phyloP scores from a whole-genome alignment of 2,329 filamentous ascomycete species.

The Cadophora sp. region DNA sequence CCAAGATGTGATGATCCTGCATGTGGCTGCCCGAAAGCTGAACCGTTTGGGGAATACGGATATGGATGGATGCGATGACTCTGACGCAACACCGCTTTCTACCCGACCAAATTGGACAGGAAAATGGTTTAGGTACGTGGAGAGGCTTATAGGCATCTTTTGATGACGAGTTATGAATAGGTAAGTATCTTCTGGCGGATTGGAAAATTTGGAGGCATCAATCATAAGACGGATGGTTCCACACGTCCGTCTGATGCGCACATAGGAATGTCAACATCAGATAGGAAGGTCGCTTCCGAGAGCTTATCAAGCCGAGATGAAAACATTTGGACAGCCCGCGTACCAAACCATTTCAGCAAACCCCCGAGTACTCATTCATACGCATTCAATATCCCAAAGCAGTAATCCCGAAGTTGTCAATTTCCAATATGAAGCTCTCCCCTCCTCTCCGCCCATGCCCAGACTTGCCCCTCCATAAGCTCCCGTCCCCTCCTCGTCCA shows the following conservation, averaged over 20 bases:
- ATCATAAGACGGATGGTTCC: neutral
- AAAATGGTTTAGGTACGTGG: too few relatives aligned
- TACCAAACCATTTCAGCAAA: neutral
- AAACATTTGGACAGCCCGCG: too few relatives aligned
- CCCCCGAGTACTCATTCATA: neutral
- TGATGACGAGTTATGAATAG: neutral
- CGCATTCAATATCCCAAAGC: neutral
- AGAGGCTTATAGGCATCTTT: too few relatives aligned
- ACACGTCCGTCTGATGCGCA: neutral
- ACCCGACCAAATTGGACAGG: too few relatives aligned
- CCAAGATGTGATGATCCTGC: neutral
- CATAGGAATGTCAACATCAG: neutral
- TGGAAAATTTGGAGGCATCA: neutral
- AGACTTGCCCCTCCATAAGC: neutral
- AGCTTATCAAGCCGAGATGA: neutral
- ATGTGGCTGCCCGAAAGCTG: neutral
- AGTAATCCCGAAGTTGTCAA: conserved; percentile 2
- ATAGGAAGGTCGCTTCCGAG: neutral
- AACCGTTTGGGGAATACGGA: conserved; percentile 3
- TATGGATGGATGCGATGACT: neutral
- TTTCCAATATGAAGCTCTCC: neutral
- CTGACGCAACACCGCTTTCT: neutral
- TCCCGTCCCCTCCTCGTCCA: neutral
- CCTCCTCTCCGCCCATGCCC: neutral
- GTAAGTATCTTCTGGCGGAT: neutral